phyloP scores from a whole-genome alignment of 306 rosid genomes.

The Lagenaria siceraria region DNA sequence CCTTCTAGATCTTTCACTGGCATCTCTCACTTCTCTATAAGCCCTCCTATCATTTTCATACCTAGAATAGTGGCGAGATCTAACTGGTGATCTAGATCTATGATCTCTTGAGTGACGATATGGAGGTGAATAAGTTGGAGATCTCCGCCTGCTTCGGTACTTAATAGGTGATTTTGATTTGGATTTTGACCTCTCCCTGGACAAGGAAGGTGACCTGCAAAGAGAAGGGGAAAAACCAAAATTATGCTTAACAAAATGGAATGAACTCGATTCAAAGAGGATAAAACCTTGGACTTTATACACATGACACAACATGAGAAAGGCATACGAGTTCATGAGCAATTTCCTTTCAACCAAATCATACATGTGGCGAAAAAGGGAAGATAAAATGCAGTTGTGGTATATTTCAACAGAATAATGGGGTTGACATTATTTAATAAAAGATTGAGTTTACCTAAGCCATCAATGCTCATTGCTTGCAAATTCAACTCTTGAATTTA shows the following conservation, averaged over 20 bases:
- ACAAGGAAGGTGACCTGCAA: slow-evolving; percentile 63
- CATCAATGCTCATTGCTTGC: not conserved
- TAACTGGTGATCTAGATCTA: slow-evolving; percentile 74
- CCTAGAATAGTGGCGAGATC: slow-evolving; percentile 38
- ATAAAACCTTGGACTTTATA: not conserved
- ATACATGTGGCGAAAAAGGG: not conserved
- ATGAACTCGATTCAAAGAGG: not conserved
- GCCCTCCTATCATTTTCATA: slow-evolving; percentile 50
- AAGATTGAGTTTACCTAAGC: not conserved
- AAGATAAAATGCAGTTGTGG: not conserved
- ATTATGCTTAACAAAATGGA: not conserved
- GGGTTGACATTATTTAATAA: not conserved
- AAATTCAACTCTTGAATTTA: not conserved
- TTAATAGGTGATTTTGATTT: slow-evolving; percentile 81
- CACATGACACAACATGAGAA: not conserved
- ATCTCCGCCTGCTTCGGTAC: slow-evolving; percentile 53
- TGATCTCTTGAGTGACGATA: slow-evolving; percentile 39
- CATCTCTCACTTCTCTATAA: slow-evolving; percentile 55
- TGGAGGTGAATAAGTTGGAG: slow-evolving; percentile 84
- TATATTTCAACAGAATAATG: not conserved
- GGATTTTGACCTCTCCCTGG: slow-evolving; percentile 47
- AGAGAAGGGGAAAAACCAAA: slow-evolving; percentile 8
- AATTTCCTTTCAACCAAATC: not conserved
- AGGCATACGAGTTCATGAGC: slow-evolving; percentile 2
- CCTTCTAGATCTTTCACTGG: slow-evolving; percentile 50